Base-by-base conservation (phyloP, 2,329 filamentous ascomycete genomes). In the Monosporascus sp. region DNA sequence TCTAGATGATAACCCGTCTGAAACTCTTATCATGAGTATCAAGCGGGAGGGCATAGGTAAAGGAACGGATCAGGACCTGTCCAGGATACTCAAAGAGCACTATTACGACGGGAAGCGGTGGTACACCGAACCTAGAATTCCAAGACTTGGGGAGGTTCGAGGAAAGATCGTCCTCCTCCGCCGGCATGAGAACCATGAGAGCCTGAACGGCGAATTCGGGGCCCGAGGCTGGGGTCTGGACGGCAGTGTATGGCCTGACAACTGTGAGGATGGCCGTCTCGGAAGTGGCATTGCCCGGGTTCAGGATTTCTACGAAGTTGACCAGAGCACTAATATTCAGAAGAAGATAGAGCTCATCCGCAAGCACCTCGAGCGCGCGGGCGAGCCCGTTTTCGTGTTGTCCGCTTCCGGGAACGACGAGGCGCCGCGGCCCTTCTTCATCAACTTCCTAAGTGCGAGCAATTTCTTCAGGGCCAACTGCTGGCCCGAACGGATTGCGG, bases 261-360 rank as follows among this genome's bases (percentile, higher is more conserved):
- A 97, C 72, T 90, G 89, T 57, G 84, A 87, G 35, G 84, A 95
- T 65, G 87, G 88, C 52, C 77, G 76, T 37, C 83, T 82, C 48
- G 81, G 82, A 8, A 85, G 84, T 62, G 90, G 89, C 3, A 77
- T 85, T 58, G 83, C 97, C 54, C 85, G 89, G 59, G 85, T 97
- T 43, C 94, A 97, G 73, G 94, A 97, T 74, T 97, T 93, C 71
- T 97, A 95, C 77, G 90, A 95, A 65, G 84, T 99, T 37, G 74
- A 86, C 46, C 83, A 90, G 69, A 84, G 81, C 22, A 75, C 82
- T 54, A 87, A 87, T 61, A 93, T 97, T 55, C 77, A 86, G 38
- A 84, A 85, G 70, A 99, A 97, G 78, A 87, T 96, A 55, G 72
- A 78, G 43, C 85, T 85, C 63, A 84, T 83, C 50, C 84, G 80